phyloP scores from a whole-genome alignment of 306 rosid genomes.

The Gleditsia sinensis region DNA sequence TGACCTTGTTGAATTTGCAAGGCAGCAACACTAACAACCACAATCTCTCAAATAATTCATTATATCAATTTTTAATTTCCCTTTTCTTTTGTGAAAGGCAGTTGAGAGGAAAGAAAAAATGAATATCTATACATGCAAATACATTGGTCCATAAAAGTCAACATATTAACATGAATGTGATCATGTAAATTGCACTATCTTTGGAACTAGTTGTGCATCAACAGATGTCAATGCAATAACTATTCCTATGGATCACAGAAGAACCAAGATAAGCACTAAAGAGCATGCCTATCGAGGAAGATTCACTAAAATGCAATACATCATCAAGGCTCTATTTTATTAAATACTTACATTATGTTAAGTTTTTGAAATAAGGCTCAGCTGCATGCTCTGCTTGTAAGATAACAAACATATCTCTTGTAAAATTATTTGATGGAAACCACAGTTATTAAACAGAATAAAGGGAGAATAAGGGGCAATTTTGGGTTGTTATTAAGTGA shows the following conservation, averaged over 20 bases:
- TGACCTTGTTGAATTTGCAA: neutral
- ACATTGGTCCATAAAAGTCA: neutral
- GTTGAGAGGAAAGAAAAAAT: neutral
- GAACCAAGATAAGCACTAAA: conserved; percentile 24
- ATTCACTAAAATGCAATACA: conserved; percentile 11
- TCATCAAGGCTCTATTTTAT: neutral
- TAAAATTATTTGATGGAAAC: neutral
- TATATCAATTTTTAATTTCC: neutral
- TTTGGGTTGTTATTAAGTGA: no score
- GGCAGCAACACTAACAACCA: neutral
- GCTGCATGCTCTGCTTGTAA: conserved; percentile 15
- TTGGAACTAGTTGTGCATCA: conserved; percentile 24
- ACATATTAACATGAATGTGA: neutral
- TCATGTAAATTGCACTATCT: conserved; percentile 16
- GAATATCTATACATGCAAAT: neutral
- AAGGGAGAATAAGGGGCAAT: no score
- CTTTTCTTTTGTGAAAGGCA: neutral
- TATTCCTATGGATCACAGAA: conserved; percentile 15
- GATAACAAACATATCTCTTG: conserved; percentile 7
- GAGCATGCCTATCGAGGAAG: conserved; percentile 22
- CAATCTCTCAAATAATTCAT: neutral
- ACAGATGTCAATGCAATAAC: conserved; percentile 10
- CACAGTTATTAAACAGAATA: no score
- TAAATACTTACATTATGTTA: neutral
- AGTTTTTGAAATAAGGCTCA: neutral